A percentile compares a stretch with the other conserved stretches of the same genome.
These are phyloP conservation scores for Clitoria ternatea DNA, from an alignment of 306 rosid species.

Conservation along the genomic window DNA sequence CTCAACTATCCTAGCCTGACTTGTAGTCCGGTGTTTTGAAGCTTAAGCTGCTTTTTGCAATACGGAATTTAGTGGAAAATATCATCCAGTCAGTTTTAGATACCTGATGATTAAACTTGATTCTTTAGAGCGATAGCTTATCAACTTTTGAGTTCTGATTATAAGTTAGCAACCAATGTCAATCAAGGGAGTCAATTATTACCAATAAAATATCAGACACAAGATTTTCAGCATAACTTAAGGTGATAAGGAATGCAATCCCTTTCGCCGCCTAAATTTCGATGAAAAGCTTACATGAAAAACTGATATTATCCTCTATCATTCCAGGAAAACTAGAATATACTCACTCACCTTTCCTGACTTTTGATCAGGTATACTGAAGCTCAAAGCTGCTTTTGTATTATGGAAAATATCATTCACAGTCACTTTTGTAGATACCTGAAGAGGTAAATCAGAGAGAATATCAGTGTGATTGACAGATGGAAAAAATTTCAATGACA, in stretches of 20 bases:
- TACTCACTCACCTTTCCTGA: constrained; percentile 88
- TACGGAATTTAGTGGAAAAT: constrained; percentile 52
- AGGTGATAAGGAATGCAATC: too few species aligned
- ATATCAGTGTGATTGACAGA: not conserved
- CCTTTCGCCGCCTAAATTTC: too few species aligned
- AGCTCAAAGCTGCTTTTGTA: constrained; percentile 74
- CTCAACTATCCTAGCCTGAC: constrained; percentile 96
- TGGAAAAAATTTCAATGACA: not conserved
- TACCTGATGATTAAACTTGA: constrained; percentile 69
- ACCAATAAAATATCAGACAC: too few species aligned
- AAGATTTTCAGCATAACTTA: too few species aligned
- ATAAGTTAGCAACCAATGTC: too few species aligned
- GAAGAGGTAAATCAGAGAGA: constrained; percentile 22
- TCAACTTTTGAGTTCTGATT: too few species aligned
- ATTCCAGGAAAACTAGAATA: not conserved
- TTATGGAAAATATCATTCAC: constrained; percentile 53
- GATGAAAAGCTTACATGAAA: too few species aligned
- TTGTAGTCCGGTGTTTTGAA: constrained; percentile 87
- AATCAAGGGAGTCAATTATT: too few species aligned
- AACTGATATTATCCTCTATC: too few species aligned
- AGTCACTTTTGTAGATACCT: constrained; percentile 82
- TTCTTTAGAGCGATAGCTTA: too few species aligned
- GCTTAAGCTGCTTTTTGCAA: constrained; percentile 72
- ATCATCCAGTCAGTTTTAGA: constrained; percentile 67
- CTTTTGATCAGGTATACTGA: constrained; percentile 87